Percentiles rank a stretch among this genome's conserved stretches.
These are phyloP conservation scores for Ustilago sp. DNA, from an alignment of 1,284 basidiomycete species.

Conservation along the genomic window DNA sequence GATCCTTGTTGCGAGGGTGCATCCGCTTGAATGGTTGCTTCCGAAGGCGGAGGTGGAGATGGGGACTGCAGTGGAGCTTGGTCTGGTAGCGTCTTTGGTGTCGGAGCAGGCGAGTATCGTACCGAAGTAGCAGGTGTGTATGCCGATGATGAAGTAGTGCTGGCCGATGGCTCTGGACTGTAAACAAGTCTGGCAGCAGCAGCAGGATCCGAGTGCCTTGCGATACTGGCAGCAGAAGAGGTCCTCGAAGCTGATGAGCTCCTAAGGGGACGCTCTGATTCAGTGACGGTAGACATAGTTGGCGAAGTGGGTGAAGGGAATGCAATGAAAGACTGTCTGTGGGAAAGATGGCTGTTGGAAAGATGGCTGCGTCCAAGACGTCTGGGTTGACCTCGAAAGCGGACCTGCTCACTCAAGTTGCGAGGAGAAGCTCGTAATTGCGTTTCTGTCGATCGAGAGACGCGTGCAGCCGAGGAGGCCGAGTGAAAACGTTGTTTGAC, in stretches of 20 bases:
- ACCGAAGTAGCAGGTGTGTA: conserved; percentile 31
- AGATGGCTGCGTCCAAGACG: neutral
- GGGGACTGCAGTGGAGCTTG: neutral
- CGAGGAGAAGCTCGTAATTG: neutral
- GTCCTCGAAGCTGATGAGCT: conserved; percentile 10
- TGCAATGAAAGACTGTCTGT: conserved; percentile 26
- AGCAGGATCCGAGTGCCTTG: neutral
- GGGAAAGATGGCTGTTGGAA: neutral
- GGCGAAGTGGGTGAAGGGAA: conserved; percentile 17
- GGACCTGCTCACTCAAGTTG: conserved; percentile 26
- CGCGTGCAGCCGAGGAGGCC: neutral
- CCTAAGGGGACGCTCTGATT: neutral
- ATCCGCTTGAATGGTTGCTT: conserved; percentile 20
- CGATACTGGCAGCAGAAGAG: conserved; percentile 22
- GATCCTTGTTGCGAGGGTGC: neutral
- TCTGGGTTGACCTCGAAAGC: conserved; percentile 22
- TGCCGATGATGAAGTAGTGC: conserved; percentile 15
- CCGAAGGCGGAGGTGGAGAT: conserved; percentile 17
- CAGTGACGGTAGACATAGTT: neutral
- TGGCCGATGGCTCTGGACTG: conserved; percentile 16
- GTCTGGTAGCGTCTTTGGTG: conserved; percentile 8
- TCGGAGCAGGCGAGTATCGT: conserved; percentile 12
- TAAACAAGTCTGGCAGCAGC: conserved; percentile 4
- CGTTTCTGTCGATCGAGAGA: neutral
- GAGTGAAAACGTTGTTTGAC: conserved; percentile 6